Base-by-base conservation (phyloP, 2,329 filamentous ascomycete species). In the Phyllosticta citrichinensis region DNA sequence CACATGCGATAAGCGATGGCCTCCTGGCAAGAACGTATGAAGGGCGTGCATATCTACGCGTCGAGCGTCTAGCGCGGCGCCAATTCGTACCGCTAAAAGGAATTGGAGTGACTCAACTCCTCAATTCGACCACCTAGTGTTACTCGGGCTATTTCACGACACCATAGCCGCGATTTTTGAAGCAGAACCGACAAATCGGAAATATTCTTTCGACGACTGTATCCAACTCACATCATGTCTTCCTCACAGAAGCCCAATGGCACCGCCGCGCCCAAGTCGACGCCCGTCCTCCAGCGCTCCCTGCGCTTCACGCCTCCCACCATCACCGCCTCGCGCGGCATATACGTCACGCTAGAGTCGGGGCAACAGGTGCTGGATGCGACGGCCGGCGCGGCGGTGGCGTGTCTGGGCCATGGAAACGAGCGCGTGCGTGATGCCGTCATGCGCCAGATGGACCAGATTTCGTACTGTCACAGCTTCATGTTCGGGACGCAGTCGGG, bases 321-420 rank as follows among this genome's bases (percentile, higher is more conserved):
- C 56, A 81, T 81, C 4, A 68, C 76, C 10, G 77, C 74, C 0
- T 82, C 77, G 5, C 71, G 76, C 60, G 81, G 80, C 11, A 76
- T 79, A 64, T 81, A 79, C 62, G 71, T 85, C n/a, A 72, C 75
- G 35, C 74, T 84, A 1, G 75, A 75, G 65, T 77, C 79, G 68
- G 86, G 85, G 1, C 78, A 80, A 24, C 76, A 74, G 35, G 81
- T 94, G 52, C 80, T 91, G 14, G 89, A 94, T 70, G 86, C 84
- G 1, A 88, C 86, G 20, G 83, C 86, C 27, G 89, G 89, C 20
- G 87, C 89, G 2, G 87, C 86, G 22, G 88, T 91, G 3, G 80
- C 84, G 10, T 87, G 85, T 68, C 75, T 93, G 10, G 89, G 89
- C 6, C 85, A 90, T 66, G 84, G 83, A 30, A 80, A 87, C 57